Base-by-base conservation (phyloP, 2,329 filamentous ascomycete species). In the Talaromyces sp. region DNA sequence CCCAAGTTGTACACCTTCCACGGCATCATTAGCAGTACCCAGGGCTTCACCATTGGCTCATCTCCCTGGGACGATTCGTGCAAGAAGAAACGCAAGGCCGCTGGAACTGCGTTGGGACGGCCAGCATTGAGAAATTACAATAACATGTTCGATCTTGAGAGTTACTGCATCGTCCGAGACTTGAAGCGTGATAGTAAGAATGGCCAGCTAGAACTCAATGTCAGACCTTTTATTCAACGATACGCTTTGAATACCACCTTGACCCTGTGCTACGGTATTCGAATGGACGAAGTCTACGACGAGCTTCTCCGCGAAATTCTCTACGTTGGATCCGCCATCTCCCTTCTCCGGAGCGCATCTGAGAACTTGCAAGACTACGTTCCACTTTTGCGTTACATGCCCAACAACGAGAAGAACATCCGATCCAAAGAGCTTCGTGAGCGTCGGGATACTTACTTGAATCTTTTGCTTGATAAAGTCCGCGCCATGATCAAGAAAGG, bases 301-400 rank as follows among this genome's bases (percentile, higher is more conserved):
- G 81, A 84, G 31, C 78, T 93, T 17, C 83, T 93, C 11, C 81
- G 86, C 11, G 91, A 93, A 71, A 92, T 94, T 66, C 87, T 88
- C 0, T 82, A 88, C 52, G 90, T 93, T 2, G 91, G 93, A 73
- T 85, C 89, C 27, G 87, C 87, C 35, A 87, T 94, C 56, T 89
- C 87, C 63, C 89, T 89, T 68, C 88, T 92, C 68, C 81, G 91
- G 54, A 89, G 86, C n/a, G 92, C 90, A 1, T 90, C 88, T 60
- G 90, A 92, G 71, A 93, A 93, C 71, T 89, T 89, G 82, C 89
- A 91, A 70, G 91, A 94, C 72, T 93, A 93, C 68, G 85, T 93
- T 7, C 90, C 90, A 0, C 73, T 93, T 0, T 73, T 93, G 68
- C 83, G 91, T 15, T 76, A 90, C 1, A 60, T 74, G 10, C 84